phyloP scores from a whole-genome alignment of 2,329 filamentous ascomycete genomes.

The Gaeumannomyces sp. region DNA sequence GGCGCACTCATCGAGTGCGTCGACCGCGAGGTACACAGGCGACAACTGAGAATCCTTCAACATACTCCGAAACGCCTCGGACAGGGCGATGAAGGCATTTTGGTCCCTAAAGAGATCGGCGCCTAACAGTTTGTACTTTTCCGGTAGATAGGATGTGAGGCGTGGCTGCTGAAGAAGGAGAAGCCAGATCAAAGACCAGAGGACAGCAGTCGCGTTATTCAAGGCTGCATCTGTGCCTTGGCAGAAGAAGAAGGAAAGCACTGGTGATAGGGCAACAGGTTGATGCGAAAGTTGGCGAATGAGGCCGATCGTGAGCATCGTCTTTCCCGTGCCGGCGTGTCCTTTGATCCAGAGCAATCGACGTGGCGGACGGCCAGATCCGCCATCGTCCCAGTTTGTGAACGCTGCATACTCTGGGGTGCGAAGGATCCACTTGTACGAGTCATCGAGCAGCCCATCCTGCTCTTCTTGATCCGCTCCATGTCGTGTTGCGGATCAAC shows the following conservation, averaged over 20 bases:
- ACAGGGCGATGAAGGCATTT: conserved; percentile 6
- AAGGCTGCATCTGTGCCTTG: conserved; percentile 15
- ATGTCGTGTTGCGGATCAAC: conserved; percentile 17
- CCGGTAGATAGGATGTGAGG: conserved; percentile 15
- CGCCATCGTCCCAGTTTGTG: conserved; percentile 14
- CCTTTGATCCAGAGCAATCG: conserved; percentile 18
- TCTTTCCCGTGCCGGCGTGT: conserved; percentile 17
- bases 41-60: not conserved
- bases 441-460: conserved; percentile 15
- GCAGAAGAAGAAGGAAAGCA: conserved; percentile 15
- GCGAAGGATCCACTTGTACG: conserved; percentile 15
- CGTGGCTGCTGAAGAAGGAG: conserved; percentile 17
- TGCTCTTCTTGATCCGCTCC: conserved; percentile 14
- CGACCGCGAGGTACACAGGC: conserved; percentile 7
- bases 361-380: conserved; percentile 11
- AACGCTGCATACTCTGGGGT: conserved; percentile 15
- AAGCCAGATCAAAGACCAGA: conserved; percentile 18
- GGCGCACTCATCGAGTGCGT: conserved; percentile 9
- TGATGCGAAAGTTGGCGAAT: conserved; percentile 15
- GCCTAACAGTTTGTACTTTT: too few relatives aligned
- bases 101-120: too few relatives aligned
- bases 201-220: conserved; percentile 16
- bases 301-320: conserved; percentile 17
- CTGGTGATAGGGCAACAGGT: conserved; percentile 10
- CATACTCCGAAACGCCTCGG: conserved; percentile 2